Evolutionary conservation across 345 rosid genomes (phyloP).

Genomic region (Populus simonii): DNA sequence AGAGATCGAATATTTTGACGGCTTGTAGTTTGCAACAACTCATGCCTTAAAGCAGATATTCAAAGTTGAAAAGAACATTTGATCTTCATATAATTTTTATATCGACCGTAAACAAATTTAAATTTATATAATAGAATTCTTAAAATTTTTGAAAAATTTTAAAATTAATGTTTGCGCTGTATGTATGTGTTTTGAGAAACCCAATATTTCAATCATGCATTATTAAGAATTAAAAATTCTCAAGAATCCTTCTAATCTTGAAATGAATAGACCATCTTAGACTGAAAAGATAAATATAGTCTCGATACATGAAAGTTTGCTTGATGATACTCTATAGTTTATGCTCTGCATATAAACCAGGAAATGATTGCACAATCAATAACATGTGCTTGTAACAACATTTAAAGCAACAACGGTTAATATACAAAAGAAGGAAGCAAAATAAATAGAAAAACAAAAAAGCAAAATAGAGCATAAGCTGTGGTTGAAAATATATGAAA

Average conservation of each 20-base stretch:
- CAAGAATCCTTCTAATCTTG: no score
- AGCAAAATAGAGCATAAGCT: not conserved
- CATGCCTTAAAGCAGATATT: accelerated
- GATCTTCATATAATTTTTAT: no score
- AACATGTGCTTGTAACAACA: not conserved
- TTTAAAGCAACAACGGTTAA: not conserved
- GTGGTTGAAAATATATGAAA: not conserved
- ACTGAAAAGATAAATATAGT: no score
- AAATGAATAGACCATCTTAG: no score
- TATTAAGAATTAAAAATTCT: no score
- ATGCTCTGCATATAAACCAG: not conserved
- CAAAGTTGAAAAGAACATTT: no score
- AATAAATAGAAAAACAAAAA: not conserved
- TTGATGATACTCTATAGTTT: not conserved
- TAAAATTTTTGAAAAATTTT: no score
- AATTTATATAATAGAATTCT: no score
- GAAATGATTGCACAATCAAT: not conserved
- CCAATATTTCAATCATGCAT: no score
- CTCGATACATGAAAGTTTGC: no score
- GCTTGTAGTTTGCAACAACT: no score
- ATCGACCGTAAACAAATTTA: accelerated
- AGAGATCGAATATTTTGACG: accelerated
- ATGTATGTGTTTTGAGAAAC: no score
- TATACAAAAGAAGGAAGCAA: not conserved
- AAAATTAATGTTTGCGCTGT: accelerated